Evolutionary conservation across 805 yeast species (phyloP), one percentile per base, ranked within the genome.

Genomic region (Saccharomycopsis selenospora): DNA sequence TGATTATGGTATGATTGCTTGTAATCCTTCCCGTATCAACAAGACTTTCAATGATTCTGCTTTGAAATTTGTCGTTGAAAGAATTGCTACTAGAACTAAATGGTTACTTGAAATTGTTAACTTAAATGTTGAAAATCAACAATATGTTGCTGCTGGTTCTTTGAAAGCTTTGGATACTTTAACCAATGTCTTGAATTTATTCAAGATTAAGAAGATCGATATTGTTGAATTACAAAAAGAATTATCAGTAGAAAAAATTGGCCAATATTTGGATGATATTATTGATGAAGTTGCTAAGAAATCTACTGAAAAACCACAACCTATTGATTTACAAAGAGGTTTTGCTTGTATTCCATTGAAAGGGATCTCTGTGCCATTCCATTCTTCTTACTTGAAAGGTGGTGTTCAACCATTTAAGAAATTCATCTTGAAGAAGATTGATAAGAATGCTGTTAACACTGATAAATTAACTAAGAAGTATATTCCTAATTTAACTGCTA

Each of bases 311-410:
- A 93, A 93, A 72, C 89, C 95, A 47, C 98, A 91, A 73, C 99
- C 99, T 59, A 87, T 93, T 66, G 95, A 89, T 49, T 76, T 95
- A 63, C 95, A 93, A 72, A 85, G 99, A 73, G 99, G 99, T 23
- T 91, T 87, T 60, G 98, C 99, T 38, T 91, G 93, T 61, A 93
- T 93, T 61, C 99, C 99, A 66, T 79, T 93, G 69, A 89, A 85
- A 76, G 99, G 99, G 60, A 93, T 93, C 58, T 88, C 96, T n/a
- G 99, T 93, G 65, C 99, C 99, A 55, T 93, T 93, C 97, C 99
- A 93, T 72, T 89, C 97, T 25, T 83, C 96, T n/a, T 93, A 95
- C 73, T 77, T 93, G 73, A 85, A 91, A 77, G 86, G 93, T 50
- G 99, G 99, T 71, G 99, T 93, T 52, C 91, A 90, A 71, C 99